A percentile compares a stretch with the other conserved stretches of the same genome.
phyloP scores from a whole-genome alignment of 2,329 filamentous ascomycete genomes.

The Talaromyces piceae region DNA sequence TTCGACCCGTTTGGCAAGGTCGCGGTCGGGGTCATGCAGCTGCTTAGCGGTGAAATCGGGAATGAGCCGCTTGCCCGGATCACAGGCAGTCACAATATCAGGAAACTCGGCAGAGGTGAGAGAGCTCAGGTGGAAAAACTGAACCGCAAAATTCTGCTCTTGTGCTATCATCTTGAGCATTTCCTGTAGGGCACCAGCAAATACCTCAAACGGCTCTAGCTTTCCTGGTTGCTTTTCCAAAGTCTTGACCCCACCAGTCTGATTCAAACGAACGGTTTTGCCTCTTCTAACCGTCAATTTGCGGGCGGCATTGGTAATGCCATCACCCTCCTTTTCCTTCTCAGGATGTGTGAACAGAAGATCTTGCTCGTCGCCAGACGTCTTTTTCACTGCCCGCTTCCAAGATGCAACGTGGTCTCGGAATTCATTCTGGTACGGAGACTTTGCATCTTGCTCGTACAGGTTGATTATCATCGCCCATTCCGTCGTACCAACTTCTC shows the following conservation, averaged over 20 bases:
- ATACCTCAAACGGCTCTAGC: conserved; percentile 71
- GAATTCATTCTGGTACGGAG: conserved; percentile 76
- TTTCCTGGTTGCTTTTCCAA: conserved; percentile 55
- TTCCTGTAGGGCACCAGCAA: conserved; percentile 72
- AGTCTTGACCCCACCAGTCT: conserved; percentile 39
- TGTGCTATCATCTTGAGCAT: conserved; percentile 75
- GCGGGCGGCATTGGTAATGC: conserved; percentile 65
- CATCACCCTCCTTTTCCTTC: conserved; percentile 70
- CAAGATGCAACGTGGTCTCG: conserved; percentile 67
- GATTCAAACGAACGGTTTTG: conserved; percentile 55
- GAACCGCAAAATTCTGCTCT: conserved; percentile 95
- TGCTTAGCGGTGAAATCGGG: conserved; percentile 67
- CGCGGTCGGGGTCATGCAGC: conserved; percentile 80
- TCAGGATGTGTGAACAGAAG: conserved; percentile 85
- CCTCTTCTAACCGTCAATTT: conserved; percentile 92
- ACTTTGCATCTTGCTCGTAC: conserved; percentile 70
- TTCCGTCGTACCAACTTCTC: conserved; percentile 71
- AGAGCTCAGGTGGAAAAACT: conserved; percentile 92
- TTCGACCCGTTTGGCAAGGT: conserved; percentile 75
- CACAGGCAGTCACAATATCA: conserved; percentile 61
- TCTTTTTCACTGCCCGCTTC: conserved; percentile 71
- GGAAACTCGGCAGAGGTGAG: conserved; percentile 74
- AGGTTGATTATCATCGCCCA: conserved; percentile 74
- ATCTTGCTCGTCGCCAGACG: conserved; percentile 68
- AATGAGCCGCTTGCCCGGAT: conserved; percentile 61